phyloP scores from a whole-genome alignment of 2,329 filamentous ascomycete genomes.

The Pseudogymnoascus sp. region DNA sequence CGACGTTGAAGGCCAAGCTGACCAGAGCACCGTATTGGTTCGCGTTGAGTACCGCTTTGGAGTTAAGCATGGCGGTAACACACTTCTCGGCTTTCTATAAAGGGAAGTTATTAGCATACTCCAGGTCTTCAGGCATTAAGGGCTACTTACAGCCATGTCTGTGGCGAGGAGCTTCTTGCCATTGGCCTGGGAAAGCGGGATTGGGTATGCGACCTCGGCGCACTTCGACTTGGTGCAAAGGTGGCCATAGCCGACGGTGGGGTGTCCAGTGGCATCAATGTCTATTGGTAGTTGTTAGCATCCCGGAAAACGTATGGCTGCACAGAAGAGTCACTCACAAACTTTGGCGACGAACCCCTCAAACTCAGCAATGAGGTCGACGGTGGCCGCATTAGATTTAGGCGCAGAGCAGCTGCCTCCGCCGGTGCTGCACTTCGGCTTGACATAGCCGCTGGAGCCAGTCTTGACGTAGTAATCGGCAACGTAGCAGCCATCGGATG shows the following conservation, averaged over 20 bases:
- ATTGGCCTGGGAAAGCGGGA: constrained; percentile 37
- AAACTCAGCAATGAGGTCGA: constrained; percentile 33
- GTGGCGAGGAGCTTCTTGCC: constrained; percentile 36
- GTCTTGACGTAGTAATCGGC: constrained; percentile 18
- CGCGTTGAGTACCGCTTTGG: constrained; percentile 36
- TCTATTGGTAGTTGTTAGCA: constrained; percentile 15
- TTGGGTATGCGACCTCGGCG: constrained; percentile 39
- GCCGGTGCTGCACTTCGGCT: constrained; percentile 35
- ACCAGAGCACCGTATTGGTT: constrained; percentile 49
- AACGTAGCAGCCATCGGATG: constrained; percentile 10
- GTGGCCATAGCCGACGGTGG: constrained; percentile 47
- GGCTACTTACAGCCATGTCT: constrained; percentile 32
- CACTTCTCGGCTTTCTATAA: constrained; percentile 32
- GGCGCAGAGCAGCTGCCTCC: constrained; percentile 39
- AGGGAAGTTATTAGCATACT: background rate
- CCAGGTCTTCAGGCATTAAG: background rate
- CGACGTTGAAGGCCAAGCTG: constrained; percentile 46
- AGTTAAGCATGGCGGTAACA: constrained; percentile 32
- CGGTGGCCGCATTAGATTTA: constrained; percentile 29
- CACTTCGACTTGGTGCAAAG: constrained; percentile 38
- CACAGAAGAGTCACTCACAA: constrained; percentile 19
- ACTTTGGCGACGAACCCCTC: constrained; percentile 29
- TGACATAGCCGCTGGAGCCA: constrained; percentile 1
- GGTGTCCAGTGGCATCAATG: constrained; percentile 39
- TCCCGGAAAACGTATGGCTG: background rate